phyloP scores from a whole-genome alignment of 2,329 filamentous ascomycete genomes.

The Emergomyces orientalis region DNA sequence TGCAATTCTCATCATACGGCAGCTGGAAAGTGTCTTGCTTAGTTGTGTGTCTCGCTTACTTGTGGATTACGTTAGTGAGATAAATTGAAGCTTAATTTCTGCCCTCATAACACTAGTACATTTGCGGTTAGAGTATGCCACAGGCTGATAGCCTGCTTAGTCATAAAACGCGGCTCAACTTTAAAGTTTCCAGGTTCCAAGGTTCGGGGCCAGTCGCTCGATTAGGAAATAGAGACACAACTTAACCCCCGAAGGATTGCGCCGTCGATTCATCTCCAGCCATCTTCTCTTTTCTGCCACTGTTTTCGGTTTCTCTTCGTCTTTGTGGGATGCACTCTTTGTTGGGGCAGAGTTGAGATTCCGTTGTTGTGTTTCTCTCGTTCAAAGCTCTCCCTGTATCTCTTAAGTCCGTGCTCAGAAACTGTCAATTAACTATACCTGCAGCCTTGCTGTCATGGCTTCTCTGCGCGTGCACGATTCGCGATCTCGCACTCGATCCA shows the following conservation, averaged over 20 bases:
- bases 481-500: slow-evolving; percentile 38
- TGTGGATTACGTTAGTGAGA: background rate
- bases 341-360: background rate
- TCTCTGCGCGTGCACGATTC: slow-evolving; percentile 34
- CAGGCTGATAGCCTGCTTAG: background rate
- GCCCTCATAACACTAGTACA: background rate
- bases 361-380: background rate
- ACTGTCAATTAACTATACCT: background rate
- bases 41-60: no score
- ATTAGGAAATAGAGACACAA: slow-evolving; percentile 2
- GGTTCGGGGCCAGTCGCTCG: background rate
- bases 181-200: background rate
- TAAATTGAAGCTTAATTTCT: background rate
- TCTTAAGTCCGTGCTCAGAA: background rate
- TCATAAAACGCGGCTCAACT: slow-evolving; percentile 1
- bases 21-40: no score
- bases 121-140: background rate
- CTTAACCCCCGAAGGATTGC: background rate
- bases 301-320: background rate
- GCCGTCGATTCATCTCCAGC: background rate
- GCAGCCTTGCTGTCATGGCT: slow-evolving; percentile 7
- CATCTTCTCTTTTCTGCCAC: background rate
- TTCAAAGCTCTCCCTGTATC: slow-evolving; percentile 6
- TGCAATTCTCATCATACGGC: no score
- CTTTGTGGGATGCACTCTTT: background rate